These are phyloP conservation scores for Wallemia mellicola DNA, from an alignment of 1,284 basidiomycete genomes.

Conservation along the genomic window DNA sequence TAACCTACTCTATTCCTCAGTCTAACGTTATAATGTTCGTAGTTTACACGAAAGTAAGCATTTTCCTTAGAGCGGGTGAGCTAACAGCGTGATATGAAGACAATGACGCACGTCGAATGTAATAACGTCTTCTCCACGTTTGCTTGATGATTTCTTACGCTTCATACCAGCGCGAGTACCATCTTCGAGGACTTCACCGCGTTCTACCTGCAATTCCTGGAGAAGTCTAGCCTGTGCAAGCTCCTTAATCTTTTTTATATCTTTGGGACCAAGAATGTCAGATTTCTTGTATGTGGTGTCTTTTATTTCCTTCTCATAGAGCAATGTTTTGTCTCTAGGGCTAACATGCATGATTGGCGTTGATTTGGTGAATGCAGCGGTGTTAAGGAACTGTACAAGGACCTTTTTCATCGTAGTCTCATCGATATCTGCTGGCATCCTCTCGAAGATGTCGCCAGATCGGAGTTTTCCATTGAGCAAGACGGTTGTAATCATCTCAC, in stretches of 20 bases:
- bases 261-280: conserved; percentile 15
- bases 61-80: conserved; percentile 26
- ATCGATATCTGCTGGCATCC: background rate
- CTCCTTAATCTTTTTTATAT: conserved; percentile 13
- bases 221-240: conserved; percentile 12
- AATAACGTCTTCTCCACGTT: conserved; percentile 21
- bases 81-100: background rate
- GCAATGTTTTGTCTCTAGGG: conserved; percentile 12
- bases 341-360: conserved; percentile 5
- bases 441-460: background rate
- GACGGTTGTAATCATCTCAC: background rate
- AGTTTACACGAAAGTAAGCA: conserved; percentile 55
- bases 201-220: conserved; percentile 13
- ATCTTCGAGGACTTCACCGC: conserved; percentile 3
- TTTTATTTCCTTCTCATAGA: conserved; percentile 10
- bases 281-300: background rate
- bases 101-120: conserved; percentile 28
- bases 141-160: conserved; percentile 11
- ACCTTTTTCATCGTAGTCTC: background rate
- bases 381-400: background rate
- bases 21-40: conserved; percentile 58
- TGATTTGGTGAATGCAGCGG: background rate
- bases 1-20: conserved; percentile 42
- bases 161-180: background rate
- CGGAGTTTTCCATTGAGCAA: background rate